Evolutionary conservation across 2,329 filamentous ascomycete genomes (phyloP).

Genomic region (Purpureocillium lavendulum): DNA sequence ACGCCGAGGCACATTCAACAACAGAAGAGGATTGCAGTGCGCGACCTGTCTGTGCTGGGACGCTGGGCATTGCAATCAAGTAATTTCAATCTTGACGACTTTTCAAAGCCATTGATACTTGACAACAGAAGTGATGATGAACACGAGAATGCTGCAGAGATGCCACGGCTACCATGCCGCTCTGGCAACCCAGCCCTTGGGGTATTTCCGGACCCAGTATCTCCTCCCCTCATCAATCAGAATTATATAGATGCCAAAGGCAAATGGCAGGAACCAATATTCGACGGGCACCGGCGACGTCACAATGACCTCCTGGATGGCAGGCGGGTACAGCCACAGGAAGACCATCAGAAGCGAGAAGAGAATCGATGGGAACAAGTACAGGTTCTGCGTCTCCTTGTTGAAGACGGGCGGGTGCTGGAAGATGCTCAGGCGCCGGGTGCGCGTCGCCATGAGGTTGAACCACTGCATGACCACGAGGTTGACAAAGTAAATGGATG

Average conservation of each 20-base stretch:
- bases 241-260: conserved; percentile 53
- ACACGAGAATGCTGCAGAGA: too few species aligned
- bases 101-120: too few species aligned
- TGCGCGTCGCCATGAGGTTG: conserved; percentile 63
- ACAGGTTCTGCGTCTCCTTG: conserved; percentile 55
- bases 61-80: too few species aligned
- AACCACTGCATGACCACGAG: conserved; percentile 79
- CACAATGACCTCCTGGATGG: conserved; percentile 50
- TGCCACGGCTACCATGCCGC: conserved; percentile 41
- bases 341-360: conserved; percentile 64
- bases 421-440: conserved; percentile 57
- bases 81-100: too few species aligned
- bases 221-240: conserved; percentile 61
- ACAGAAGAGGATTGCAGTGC: too few species aligned
- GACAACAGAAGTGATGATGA: too few species aligned
- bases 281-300: conserved; percentile 60
- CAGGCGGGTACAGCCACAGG: conserved; percentile 61
- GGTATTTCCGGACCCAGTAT: conserved; percentile 50
- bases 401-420: conserved; percentile 64
- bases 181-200: conserved; percentile 45
- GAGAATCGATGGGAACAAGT: conserved; percentile 60
- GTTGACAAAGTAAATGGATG: conserved; percentile 72
- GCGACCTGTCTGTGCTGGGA: too few species aligned
- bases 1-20: too few species aligned
- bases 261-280: conserved; percentile 69